Evolutionary conservation across 2,329 filamentous ascomycete species (phyloP).

Genomic region (Truncatella angustata): DNA sequence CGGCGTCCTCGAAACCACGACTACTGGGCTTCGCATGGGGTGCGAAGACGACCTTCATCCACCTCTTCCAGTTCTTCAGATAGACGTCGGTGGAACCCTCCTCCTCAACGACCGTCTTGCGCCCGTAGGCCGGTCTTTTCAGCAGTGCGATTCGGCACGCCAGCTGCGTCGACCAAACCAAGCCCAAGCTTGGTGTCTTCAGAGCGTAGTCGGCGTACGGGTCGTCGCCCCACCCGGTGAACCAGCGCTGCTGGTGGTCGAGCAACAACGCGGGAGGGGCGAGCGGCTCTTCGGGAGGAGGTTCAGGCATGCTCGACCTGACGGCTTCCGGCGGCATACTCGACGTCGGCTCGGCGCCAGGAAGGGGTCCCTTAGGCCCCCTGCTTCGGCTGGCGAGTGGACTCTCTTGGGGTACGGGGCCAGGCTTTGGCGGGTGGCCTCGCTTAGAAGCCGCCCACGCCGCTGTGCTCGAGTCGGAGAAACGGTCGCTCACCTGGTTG

Average conservation of each 20-base stretch:
- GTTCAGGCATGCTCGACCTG: slow-evolving; percentile 33
- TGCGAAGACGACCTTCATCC: slow-evolving; percentile 88
- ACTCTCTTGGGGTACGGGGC: slow-evolving; percentile 38
- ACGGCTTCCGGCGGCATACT: slow-evolving; percentile 32
- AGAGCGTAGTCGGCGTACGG: slow-evolving; percentile 44
- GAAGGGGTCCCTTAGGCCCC: slow-evolving; percentile 25
- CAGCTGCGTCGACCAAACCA: slow-evolving; percentile 91
- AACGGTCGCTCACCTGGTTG: slow-evolving; percentile 93
- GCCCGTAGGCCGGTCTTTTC: slow-evolving; percentile 60
- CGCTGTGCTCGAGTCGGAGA: slow-evolving; percentile 34
- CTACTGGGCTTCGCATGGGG: slow-evolving; percentile 64
- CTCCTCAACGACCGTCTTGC: slow-evolving; percentile 29
- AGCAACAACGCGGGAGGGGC: slow-evolving; percentile 62
- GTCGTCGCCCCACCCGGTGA: slow-evolving; percentile 90
- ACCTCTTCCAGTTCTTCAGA: slow-evolving; percentile 65
- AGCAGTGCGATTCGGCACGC: slow-evolving; percentile 78
- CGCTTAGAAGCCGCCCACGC: slow-evolving; percentile 17
- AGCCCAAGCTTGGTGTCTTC: slow-evolving; percentile 83
- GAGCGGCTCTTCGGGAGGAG: slow-evolving; percentile 28
- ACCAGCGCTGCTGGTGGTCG: slow-evolving; percentile 90
- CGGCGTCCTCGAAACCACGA: slow-evolving; percentile 46
- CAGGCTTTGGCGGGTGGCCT: slow-evolving; percentile 12
- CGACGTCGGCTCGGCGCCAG: slow-evolving; percentile 35
- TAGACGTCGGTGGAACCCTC: slow-evolving; percentile 31
- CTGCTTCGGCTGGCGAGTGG: slow-evolving; percentile 48